Evolutionary conservation across 306 rosid genomes (phyloP).

Genomic region (Prinsepia uniflora): DNA sequence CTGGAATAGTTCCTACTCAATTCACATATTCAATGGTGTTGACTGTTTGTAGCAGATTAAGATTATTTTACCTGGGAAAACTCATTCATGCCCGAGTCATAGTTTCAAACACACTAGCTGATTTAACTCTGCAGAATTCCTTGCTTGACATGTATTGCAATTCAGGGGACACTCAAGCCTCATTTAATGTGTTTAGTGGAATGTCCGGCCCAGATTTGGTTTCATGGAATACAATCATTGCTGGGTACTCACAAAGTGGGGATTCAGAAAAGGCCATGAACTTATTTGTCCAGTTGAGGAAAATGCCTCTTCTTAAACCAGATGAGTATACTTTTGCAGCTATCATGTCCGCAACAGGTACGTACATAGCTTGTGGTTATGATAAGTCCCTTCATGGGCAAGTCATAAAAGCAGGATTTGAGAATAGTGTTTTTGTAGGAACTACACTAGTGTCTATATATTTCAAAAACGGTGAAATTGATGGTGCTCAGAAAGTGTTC

Average conservation of each 20-base stretch:
- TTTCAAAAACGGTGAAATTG: slow-evolving; percentile 53
- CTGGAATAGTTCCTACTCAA: slow-evolving; percentile 49
- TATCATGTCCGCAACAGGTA: slow-evolving; percentile 47
- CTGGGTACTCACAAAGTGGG: slow-evolving; percentile 59
- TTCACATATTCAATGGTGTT: slow-evolving; percentile 66
- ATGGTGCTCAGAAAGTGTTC: slow-evolving; percentile 54
- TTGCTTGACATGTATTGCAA: slow-evolving; percentile 81
- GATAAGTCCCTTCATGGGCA: slow-evolving; percentile 73
- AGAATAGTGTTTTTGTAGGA: slow-evolving; percentile 53
- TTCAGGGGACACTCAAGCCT: slow-evolving; percentile 44
- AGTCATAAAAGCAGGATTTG: slow-evolving; percentile 58
- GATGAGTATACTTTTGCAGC: slow-evolving; percentile 73
- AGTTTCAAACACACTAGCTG: slow-evolving; percentile 40
- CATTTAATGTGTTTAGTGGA: slow-evolving; percentile 41
- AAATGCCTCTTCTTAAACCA: slow-evolving; percentile 38
- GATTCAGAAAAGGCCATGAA: slow-evolving; percentile 57
- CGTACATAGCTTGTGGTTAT: slow-evolving; percentile 29
- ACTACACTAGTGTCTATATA: slow-evolving; percentile 73
- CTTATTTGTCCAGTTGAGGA: slow-evolving; percentile 46
- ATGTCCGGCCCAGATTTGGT: slow-evolving; percentile 56
- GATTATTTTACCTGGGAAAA: slow-evolving; percentile 44
- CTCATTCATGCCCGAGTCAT: slow-evolving; percentile 55
- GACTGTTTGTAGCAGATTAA: slow-evolving; percentile 51
- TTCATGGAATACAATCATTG: slow-evolving; percentile 83
- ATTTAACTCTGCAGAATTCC: slow-evolving; percentile 64